Evolutionary conservation across 805 yeast species (phyloP).

Genomic region (Hagleromyces aurorensis): DNA sequence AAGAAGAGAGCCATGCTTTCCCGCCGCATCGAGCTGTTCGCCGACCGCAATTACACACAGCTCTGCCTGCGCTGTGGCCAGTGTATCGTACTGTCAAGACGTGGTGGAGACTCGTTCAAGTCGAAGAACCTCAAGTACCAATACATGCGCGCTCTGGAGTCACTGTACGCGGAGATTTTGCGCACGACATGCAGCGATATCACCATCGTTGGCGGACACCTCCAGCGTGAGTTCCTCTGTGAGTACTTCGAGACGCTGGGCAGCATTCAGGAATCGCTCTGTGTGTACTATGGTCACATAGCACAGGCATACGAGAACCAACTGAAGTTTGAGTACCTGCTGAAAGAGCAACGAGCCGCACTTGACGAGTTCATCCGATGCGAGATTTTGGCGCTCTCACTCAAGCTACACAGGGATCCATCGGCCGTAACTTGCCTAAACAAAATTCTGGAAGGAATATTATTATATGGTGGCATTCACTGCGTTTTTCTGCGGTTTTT

Average conservation of each 20-base stretch:
- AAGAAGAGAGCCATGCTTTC: too few species aligned
- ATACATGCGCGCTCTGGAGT: too few species aligned
- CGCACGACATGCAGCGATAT: too few species aligned
- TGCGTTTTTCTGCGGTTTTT: slow-evolving; percentile 38
- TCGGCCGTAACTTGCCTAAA: slow-evolving; percentile 29
- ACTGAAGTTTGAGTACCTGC: slow-evolving; percentile 5
- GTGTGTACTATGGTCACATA: slow-evolving; percentile 12
- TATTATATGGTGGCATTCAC: slow-evolving; percentile 40
- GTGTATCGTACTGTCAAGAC: too few species aligned
- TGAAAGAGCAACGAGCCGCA: slow-evolving; percentile 9
- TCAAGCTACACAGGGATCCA: slow-evolving; percentile 35
- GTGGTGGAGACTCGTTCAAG: too few species aligned
- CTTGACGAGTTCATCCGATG: slow-evolving; percentile 34
- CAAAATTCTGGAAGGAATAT: slow-evolving; percentile 36
- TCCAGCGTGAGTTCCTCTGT: slow-evolving; percentile 6
- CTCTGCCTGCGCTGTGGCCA: too few species aligned
- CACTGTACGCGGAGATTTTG: too few species aligned
- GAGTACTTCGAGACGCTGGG: slow-evolving; percentile 16
- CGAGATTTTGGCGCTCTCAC: slow-evolving; percentile 32
- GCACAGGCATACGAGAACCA: slow-evolving; percentile 12
- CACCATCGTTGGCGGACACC: too few species aligned
- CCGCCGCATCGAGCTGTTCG: too few species aligned
- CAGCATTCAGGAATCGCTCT: slow-evolving; percentile 11
- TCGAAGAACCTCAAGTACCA: too few species aligned
- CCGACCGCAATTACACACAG: too few species aligned